Evolutionary conservation across 345 rosid species (phyloP), one percentile per base, ranked within the genome.

Genomic region (Toxicodendron radicans): DNA sequence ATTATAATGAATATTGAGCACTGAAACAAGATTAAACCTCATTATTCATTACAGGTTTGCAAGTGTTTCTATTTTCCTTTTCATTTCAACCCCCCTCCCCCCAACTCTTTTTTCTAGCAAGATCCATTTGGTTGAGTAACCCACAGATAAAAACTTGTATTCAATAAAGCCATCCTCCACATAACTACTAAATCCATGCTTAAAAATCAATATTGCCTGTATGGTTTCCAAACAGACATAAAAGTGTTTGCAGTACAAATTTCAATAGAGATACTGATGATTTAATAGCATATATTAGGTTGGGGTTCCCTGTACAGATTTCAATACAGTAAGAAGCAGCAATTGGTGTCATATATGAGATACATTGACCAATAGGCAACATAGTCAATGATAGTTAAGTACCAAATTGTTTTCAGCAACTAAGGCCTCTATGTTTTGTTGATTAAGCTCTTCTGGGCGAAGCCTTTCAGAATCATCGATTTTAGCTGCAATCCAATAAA

Each of bases 371-470:
- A 16, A 43, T 3, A 58, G 21, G 58, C 35, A 66, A 68, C 12
- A 76, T n/a, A 49, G 43, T 21, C 67, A 23, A 49, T 59, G 52
- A 63, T 48, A 56, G 23, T 33, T 18, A 38, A 38, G 60, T 86
- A 95, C 99, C 97, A 93, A 88, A 80, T 95, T 93, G 80, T 84
- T 93, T 85, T 95, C 99, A 49, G 99, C 99, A 68, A 95, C 97
- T 79, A 95, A 82, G 54, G 98, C 99, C 85, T 95, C 99, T 74
- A 95, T 95, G 72, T 95, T 95, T 80, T 91, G 98, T 78, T 95
- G 99, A 87, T 95, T 95, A 68, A 95, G 79, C 81, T 95, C 98
- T 84, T 95, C 99, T 61, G 98, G 99, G 64, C 96, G 94, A 81
- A 95, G 96, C 74, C 91, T 85, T 71, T 93, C 99, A 75, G 93